Percentiles rank a stretch among this genome's conserved stretches.
phyloP scores from a whole-genome alignment of 176 grass and related monocot species.

The Juncus effusus region DNA sequence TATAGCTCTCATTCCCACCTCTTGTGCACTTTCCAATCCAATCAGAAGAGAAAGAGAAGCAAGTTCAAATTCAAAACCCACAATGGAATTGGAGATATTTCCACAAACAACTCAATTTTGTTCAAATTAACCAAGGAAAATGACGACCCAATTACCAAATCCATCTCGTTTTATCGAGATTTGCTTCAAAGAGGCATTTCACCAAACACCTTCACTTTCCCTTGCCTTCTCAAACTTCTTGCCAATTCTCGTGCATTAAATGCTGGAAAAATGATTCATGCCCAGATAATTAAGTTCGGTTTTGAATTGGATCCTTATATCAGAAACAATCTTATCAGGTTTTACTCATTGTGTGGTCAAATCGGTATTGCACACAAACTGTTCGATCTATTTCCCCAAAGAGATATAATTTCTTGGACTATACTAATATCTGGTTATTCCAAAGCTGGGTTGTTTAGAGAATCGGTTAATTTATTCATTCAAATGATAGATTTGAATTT shows the following conservation, averaged over 20 bases:
- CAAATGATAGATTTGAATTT: slow-evolving; percentile 22
- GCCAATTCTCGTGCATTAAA: slow-evolving; percentile 19
- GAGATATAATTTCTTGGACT: slow-evolving; percentile 14
- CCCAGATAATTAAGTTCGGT: slow-evolving; percentile 30
- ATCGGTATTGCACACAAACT: slow-evolving; percentile 8
- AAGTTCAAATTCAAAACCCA: background rate
- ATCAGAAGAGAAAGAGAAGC: slow-evolving; percentile 1
- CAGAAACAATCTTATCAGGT: slow-evolving; percentile 33
- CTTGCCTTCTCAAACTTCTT: slow-evolving; percentile 28
- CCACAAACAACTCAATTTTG: slow-evolving; percentile 24
- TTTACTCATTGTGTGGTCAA: slow-evolving; percentile 33
- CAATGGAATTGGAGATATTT: slow-evolving; percentile 1
- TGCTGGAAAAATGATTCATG: slow-evolving; percentile 28
- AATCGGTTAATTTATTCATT: slow-evolving; percentile 2
- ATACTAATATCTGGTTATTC: slow-evolving; percentile 25
- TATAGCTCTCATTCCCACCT: background rate
- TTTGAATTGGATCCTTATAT: slow-evolving; percentile 31
- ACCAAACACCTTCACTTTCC: slow-evolving; percentile 40
- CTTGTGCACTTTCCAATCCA: background rate
- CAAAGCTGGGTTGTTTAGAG: slow-evolving; percentile 13
- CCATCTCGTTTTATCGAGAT: slow-evolving; percentile 20
- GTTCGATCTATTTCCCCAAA: slow-evolving; percentile 27
- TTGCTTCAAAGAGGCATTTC: slow-evolving; percentile 18
- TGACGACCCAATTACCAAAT: slow-evolving; percentile 6
- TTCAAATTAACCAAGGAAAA: slow-evolving; percentile 8